Evolutionary conservation across 1,284 basidiomycete species (phyloP).

Genomic region (Butyriboletus pseudospeciosus): DNA sequence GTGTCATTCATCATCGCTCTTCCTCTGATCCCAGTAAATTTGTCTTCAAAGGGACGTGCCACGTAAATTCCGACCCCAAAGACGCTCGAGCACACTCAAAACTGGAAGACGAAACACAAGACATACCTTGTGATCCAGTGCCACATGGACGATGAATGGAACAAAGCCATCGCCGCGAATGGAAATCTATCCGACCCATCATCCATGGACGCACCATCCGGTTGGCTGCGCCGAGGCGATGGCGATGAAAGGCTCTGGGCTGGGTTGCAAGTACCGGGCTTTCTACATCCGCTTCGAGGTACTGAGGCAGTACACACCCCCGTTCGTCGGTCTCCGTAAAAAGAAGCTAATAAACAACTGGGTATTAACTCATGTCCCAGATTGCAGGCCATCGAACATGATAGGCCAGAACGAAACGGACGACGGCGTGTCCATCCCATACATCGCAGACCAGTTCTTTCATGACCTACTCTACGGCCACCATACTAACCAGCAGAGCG

Average conservation of each 20-base stretch:
- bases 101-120: background rate
- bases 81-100: background rate
- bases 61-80: background rate
- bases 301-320: background rate
- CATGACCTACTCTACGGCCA: too few relatives aligned
- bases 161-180: slow-evolving; percentile 15
- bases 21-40: slow-evolving; percentile 9
- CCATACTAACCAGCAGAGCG: too few relatives aligned
- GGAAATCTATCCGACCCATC: background rate
- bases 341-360: background rate
- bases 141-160: background rate
- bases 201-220: too few relatives aligned
- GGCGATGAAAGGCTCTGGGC: background rate
- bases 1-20: slow-evolving; percentile 14
- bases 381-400: too few relatives aligned
- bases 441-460: too few relatives aligned
- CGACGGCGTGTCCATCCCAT: too few relatives aligned
- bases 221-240: background rate
- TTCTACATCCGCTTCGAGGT: background rate
- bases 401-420: too few relatives aligned
- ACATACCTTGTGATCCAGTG: background rate
- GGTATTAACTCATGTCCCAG: too few relatives aligned
- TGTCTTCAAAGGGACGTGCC: background rate
- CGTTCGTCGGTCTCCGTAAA: background rate
- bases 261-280: background rate